A percentile compares a stretch with the other conserved stretches of the same genome.
These are phyloP conservation scores for Wallacemonas sp. DNA, from an alignment of 208 protist species.

Conservation along the genomic window DNA sequence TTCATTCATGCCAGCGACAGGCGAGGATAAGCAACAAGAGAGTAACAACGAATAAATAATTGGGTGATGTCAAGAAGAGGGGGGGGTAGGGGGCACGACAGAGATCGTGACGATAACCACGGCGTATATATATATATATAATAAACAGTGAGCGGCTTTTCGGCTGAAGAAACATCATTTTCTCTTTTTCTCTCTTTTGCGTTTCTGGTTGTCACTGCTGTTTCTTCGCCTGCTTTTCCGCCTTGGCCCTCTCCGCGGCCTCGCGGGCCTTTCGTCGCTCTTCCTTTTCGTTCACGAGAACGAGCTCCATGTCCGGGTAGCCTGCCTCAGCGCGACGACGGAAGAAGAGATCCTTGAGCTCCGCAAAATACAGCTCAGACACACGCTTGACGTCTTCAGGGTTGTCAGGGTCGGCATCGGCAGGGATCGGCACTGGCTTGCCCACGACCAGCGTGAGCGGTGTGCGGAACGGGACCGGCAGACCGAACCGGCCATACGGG, in stretches of 20 bases:
- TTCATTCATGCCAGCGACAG: too few species aligned
- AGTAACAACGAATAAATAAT: too few species aligned
- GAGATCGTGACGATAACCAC: too few species aligned
- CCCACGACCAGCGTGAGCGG: conserved; percentile 76
- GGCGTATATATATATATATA: too few species aligned
- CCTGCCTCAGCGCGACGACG: conserved; percentile 61
- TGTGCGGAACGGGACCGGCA: conserved; percentile 63
- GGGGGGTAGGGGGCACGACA: too few species aligned
- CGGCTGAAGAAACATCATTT: too few species aligned
- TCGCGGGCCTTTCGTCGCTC: conserved; percentile 21
- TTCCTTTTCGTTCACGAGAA: conserved; percentile 43
- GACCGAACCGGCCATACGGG: conserved; percentile 59
- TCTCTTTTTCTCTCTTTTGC: too few species aligned
- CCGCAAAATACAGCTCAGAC: conserved; percentile 58
- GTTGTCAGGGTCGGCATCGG: conserved; percentile 51
- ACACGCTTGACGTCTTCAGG: conserved; percentile 48
- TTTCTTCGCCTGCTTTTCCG: conserved; percentile 12
- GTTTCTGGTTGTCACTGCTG: too few species aligned
- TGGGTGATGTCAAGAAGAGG: too few species aligned
- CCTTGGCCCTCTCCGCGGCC: conserved; percentile 6
- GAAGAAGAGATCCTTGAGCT: conserved; percentile 65
- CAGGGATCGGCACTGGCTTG: conserved; percentile 49
- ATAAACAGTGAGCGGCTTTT: conserved; percentile 3
- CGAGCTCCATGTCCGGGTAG: conserved; percentile 79
- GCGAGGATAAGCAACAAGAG: too few species aligned